Evolutionary conservation across 2,329 filamentous ascomycete genomes (phyloP), one percentile per base, ranked within the genome.

Genomic region (Aspergillus sp.): DNA sequence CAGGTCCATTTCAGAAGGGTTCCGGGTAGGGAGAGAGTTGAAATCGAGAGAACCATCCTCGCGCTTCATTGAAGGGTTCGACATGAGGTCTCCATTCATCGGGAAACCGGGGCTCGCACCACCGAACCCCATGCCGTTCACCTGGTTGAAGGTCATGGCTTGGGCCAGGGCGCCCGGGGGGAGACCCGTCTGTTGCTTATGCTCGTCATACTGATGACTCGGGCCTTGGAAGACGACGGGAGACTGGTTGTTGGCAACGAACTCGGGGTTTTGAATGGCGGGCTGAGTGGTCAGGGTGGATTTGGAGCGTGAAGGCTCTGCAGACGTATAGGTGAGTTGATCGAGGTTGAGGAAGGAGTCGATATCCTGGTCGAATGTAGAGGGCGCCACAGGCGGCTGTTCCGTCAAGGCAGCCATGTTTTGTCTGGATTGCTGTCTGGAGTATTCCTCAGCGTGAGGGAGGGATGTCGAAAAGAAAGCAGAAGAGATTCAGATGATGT

Each of bases 171-270:
- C 92, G 57, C 91, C 91, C 1, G 90, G 87, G 0, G 94, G 90
- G 25, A 97, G 86, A 58, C 92, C 91, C 3, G 94, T 97, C 78
- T 97, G 92, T 71, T 99, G 94, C 76, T 91, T 89, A 78, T 97
- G 95, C 68, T 90, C 86, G 66, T 91, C 89, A 79, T 97, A 97
- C 74, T 96, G 90, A 76, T 97, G 92, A 72, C 91, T 96, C 7
- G 94, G 93, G 32, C 86, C 89, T 45, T 85, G 86, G 66, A 92
- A 83, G 17, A 81, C 75, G 59, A 81, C 81, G 56, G 87, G 82
- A 21, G 68, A 70, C 52, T 73, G 71, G 56, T 64, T 66, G 38
- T 63, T 71, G 51, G 65, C 47, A 49, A 60, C 66, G 52, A 67
- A 68, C n/a, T 74, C 67, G 38, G 71, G 64, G 47, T 64, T 64